Percentiles rank a stretch among this genome's conserved stretches.
phyloP scores from a whole-genome alignment of 257 asterid genomes.

The Sherardia arvensis region DNA sequence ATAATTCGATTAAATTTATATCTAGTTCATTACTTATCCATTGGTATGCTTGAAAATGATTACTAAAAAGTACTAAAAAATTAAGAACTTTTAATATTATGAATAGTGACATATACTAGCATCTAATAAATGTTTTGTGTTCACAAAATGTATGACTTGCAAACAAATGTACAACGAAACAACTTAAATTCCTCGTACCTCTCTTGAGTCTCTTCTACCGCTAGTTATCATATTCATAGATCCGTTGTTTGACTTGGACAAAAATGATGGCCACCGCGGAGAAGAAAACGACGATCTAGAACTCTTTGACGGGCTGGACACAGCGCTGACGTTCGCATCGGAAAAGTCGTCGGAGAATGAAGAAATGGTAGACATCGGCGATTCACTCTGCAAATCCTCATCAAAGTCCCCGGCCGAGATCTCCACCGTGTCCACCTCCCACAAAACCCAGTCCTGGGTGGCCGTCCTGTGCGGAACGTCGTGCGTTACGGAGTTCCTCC shows the following conservation, averaged over 20 bases:
- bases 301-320: not conserved
- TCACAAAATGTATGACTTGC: not conserved
- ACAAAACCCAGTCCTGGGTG: slow-evolving; percentile 60
- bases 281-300: slow-evolving; percentile 13
- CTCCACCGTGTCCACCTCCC: slow-evolving; percentile 65
- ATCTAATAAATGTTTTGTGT: too few species aligned
- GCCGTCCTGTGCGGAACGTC: slow-evolving; percentile 70
- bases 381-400: slow-evolving; percentile 14
- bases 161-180: not conserved
- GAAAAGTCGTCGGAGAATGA: slow-evolving; percentile 30
- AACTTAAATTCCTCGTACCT: not conserved
- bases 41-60: too few species aligned
- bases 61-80: too few species aligned
- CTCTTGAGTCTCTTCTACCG: not conserved
- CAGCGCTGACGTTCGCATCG: not conserved
- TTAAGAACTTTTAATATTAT: too few species aligned
- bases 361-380: slow-evolving; percentile 36
- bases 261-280: slow-evolving; percentile 10
- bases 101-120: too few species aligned
- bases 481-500: slow-evolving; percentile 86
- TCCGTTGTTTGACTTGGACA: slow-evolving; percentile 18
- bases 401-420: slow-evolving; percentile 22
- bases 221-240: slow-evolving; percentile 5
- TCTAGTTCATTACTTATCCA: too few species aligned
- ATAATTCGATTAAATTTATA: too few species aligned